phyloP scores from a whole-genome alignment of 1,284 basidiomycete genomes.

The Boletus smithii region DNA sequence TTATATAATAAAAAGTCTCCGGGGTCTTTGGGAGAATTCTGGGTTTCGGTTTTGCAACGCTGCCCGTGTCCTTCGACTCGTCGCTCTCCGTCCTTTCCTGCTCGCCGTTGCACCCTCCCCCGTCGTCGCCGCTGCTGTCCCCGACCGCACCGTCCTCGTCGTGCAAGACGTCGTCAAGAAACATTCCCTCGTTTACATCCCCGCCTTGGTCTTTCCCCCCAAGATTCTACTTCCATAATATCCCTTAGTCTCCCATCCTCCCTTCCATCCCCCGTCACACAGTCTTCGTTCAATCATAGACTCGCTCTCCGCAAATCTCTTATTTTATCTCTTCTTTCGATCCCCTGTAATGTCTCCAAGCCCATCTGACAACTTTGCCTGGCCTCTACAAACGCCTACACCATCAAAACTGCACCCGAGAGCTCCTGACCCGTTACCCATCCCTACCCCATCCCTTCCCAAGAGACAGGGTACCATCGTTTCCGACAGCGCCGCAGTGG shows the following conservation, averaged over 20 bases:
- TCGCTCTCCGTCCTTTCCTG: constrained; percentile 27
- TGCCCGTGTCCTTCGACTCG: constrained; percentile 30
- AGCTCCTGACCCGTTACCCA: constrained; percentile 13
- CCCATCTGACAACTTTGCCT: constrained; percentile 33
- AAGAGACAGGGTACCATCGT: constrained; percentile 33
- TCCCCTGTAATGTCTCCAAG: constrained; percentile 35
- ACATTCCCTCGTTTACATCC: constrained; percentile 15
- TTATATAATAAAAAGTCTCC: constrained; percentile 22
- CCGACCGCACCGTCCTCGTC: constrained; percentile 26
- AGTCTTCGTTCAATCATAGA: constrained; percentile 21
- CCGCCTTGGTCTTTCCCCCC: constrained; percentile 9
- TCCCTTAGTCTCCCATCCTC: constrained; percentile 14
- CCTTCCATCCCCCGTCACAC: constrained; percentile 11
- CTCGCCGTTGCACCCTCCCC: constrained; percentile 22
- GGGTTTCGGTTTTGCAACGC: constrained; percentile 36
- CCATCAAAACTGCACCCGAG: constrained; percentile 26
- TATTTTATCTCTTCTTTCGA: constrained; percentile 23
- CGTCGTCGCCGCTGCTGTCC: constrained; percentile 19
- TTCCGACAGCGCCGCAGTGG: constrained; percentile 40
- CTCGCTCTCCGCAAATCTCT: constrained; percentile 17
- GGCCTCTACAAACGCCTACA: constrained; percentile 38
- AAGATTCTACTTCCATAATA: constrained; percentile 18
- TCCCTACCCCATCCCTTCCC: constrained; percentile 9
- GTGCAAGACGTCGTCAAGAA: constrained; percentile 23
- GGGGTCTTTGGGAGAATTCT: constrained; percentile 37